Percentiles rank a stretch among this genome's conserved stretches.
Evolutionary conservation across 305 asterid species (phyloP).

Genomic region (Fraxinus dipetala): DNA sequence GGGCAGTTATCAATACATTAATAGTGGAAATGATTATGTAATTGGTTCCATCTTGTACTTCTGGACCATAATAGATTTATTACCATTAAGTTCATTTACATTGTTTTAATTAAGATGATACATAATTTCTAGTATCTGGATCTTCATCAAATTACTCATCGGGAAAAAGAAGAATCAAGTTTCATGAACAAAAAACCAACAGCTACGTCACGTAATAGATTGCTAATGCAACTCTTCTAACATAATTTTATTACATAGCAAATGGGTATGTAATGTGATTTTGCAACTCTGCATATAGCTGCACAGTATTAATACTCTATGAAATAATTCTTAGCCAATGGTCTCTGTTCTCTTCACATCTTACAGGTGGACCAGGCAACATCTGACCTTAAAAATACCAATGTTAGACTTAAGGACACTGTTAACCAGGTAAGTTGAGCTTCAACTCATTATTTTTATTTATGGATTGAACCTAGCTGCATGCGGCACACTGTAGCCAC

Average conservation of each 20-base stretch:
- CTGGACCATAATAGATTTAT: neutral
- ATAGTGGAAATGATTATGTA: neutral
- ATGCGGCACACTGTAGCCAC: neutral
- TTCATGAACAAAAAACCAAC: slow-evolving; percentile 4
- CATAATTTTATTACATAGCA: neutral
- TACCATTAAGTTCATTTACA: neutral
- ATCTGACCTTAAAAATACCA: slow-evolving; percentile 84
- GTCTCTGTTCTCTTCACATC: slow-evolving; percentile 7
- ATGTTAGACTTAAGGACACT: slow-evolving; percentile 86
- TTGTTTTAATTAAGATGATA: neutral
- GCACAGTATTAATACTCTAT: neutral
- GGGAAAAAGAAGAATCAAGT: neutral
- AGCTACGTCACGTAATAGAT: neutral
- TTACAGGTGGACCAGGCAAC: slow-evolving; percentile 88
- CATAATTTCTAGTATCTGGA: neutral
- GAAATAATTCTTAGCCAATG: neutral
- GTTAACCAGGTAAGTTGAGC: slow-evolving; percentile 67
- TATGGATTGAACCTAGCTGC: neutral
- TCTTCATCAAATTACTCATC: neutral
- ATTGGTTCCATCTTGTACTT: neutral
- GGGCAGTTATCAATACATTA: slow-evolving; percentile 1
- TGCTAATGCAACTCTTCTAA: slow-evolving; percentile 1
- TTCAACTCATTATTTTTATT: slow-evolving; percentile 3
- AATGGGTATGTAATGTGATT: neutral
- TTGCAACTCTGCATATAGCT: neutral